A percentile compares a stretch with the other conserved stretches of the same genome.
Conservation (phyloP, 257 asterid genomes). For the Lycium ferocissimum region DNA sequence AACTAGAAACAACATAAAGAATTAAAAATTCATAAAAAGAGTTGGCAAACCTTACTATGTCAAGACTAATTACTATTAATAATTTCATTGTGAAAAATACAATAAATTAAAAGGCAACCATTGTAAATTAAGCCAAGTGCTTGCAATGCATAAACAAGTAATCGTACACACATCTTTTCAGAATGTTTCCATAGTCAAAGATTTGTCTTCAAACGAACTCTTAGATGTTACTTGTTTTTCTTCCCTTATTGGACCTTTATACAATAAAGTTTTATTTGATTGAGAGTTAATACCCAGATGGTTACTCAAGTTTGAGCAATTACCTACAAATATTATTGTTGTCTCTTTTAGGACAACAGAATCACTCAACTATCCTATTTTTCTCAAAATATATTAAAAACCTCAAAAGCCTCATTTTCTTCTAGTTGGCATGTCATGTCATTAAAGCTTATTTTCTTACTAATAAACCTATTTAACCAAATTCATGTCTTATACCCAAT, state of each 20-base stretch:
- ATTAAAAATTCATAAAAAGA: not conserved
- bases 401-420: no score
- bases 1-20: not conserved
- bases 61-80: not conserved
- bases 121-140: not conserved
- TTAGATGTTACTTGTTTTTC: not conserved
- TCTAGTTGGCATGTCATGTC: no score
- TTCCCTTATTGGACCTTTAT: not conserved
- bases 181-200: slow-evolving; percentile 34
- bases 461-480: no score
- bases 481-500: no score
- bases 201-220: slow-evolving; percentile 19
- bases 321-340: no score
- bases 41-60: not conserved
- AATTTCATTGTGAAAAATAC: not conserved
- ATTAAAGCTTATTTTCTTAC: no score
- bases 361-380: no score
- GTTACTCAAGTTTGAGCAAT: no score
- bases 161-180: not conserved
- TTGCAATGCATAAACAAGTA: not conserved
- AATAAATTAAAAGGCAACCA: not conserved
- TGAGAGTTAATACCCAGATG: no score
- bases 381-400: no score
- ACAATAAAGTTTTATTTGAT: slow-evolving; percentile 15
- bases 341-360: no score